Evolutionary conservation across 495 filamentous ascomycete genomes (phyloP).

Genomic region (Chaetomium cochliodes): DNA sequence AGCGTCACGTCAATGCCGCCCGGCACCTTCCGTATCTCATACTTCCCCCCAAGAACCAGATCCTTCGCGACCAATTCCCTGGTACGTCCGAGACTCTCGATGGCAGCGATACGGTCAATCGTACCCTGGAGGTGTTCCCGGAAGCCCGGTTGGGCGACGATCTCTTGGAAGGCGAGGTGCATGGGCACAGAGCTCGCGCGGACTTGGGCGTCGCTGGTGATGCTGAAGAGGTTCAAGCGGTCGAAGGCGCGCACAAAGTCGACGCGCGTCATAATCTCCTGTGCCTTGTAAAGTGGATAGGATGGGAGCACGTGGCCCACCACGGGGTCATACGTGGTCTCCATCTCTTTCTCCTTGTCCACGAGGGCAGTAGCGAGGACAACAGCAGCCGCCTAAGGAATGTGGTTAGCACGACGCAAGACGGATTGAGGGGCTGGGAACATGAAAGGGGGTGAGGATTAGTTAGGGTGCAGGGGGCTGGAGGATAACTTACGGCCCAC

Average conservation of each 20-base stretch:
- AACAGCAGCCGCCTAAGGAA: slow-evolving; percentile 75
- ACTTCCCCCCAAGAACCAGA: slow-evolving; percentile 70
- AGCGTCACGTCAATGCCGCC: slow-evolving; percentile 31
- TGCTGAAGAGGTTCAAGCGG: slow-evolving; percentile 92
- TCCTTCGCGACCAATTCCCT: slow-evolving; percentile 88
- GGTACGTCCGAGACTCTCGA: slow-evolving; percentile 90
- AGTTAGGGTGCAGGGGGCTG: too few species aligned
- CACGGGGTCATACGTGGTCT: slow-evolving; percentile 58
- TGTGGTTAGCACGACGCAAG: slow-evolving; percentile 1
- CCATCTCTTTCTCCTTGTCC: slow-evolving; percentile 69
- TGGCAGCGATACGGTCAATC: slow-evolving; percentile 76
- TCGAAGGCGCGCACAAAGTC: slow-evolving; percentile 94
- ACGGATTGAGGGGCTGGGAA: too few species aligned
- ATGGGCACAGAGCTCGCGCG: slow-evolving; percentile 94
- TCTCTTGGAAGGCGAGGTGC: slow-evolving; percentile 84
- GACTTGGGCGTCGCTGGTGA: slow-evolving; percentile 82
- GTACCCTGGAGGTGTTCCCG: slow-evolving; percentile 79
- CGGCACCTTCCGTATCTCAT: slow-evolving; percentile 57
- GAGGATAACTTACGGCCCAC: slow-evolving; percentile 65
- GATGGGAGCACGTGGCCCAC: slow-evolving; percentile 76
- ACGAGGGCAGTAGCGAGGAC: slow-evolving; percentile 89
- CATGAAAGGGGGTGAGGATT: too few species aligned
- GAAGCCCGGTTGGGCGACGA: slow-evolving; percentile 71
- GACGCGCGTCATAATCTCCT: slow-evolving; percentile 87
- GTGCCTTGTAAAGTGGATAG: slow-evolving; percentile 78